These are phyloP conservation scores for Hyphopichia khmerensis DNA, from an alignment of 1,139 yeast genomes.

Conservation along the genomic window DNA sequence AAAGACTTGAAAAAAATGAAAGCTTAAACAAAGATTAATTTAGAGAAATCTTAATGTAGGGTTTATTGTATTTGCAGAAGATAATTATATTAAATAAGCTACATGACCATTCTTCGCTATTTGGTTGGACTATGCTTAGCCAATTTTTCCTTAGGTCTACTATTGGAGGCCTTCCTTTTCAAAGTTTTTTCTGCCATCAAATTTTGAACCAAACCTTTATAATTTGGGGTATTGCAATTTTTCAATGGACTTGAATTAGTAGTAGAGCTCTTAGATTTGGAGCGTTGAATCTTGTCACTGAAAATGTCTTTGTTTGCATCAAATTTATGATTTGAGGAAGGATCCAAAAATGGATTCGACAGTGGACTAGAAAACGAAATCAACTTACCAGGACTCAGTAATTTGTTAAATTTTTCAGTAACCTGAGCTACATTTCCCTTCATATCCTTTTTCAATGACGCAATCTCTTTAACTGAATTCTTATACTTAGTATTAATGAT, in stretches of 20 bases:
- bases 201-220: not conserved
- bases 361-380: not conserved
- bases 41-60: no score
- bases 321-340: not conserved
- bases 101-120: not conserved
- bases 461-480: not conserved
- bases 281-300: not conserved
- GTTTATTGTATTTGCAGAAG: no score
- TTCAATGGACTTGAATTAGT: not conserved
- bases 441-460: not conserved
- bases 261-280: not conserved
- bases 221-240: not conserved
- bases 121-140: not conserved
- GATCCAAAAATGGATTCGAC: not conserved
- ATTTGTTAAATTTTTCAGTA: not conserved
- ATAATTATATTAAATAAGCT: no score
- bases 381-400: not conserved
- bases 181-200: not conserved
- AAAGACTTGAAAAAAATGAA: not conserved
- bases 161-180: not conserved
- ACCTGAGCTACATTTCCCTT: constrained; percentile 1
- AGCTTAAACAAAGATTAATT: no score
- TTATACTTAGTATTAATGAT: not conserved
- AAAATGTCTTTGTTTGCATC: not conserved
- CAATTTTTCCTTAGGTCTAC: not conserved